Evolutionary conservation across 2,329 filamentous ascomycete species (phyloP).

Genomic region (Botrytis pseudocinerea): DNA sequence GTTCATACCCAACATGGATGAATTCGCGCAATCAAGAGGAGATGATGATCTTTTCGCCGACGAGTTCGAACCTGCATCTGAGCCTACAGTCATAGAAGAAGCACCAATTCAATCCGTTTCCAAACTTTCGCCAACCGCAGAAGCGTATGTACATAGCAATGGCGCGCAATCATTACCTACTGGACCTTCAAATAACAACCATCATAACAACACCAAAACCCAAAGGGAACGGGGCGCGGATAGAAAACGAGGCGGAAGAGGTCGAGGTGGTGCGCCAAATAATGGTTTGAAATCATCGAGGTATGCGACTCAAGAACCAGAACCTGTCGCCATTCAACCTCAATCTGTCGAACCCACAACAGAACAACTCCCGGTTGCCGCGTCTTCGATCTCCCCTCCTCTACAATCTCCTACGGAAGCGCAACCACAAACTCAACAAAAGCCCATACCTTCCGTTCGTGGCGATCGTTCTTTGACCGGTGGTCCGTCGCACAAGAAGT

Average conservation of each 20-base stretch:
- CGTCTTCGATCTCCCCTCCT: conserved; percentile 3
- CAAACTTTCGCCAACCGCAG: conserved; percentile 3
- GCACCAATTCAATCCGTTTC: conserved; percentile 12
- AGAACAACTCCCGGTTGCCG: neutral
- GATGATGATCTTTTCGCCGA: conserved; percentile 42
- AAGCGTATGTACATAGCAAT: conserved; percentile 1
- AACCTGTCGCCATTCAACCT: neutral
- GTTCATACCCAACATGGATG: conserved; percentile 34
- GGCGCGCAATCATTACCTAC: conserved; percentile 11
- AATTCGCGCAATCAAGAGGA: conserved; percentile 41
- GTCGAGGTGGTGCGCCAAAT: conserved; percentile 24
- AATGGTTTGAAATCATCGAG: conserved; percentile 32
- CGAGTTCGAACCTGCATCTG: conserved; percentile 39
- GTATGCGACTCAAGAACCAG: conserved; percentile 29
- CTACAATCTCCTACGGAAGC: conserved; percentile 6
- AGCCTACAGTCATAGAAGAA: conserved; percentile 30
- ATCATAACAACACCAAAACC: conserved; percentile 1
- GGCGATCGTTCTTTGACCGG: conserved; percentile 57
- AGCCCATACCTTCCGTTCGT: conserved; percentile 47
- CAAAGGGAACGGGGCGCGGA: conserved; percentile 25
- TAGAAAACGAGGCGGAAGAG: conserved; percentile 24
- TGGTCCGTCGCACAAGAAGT: conserved; percentile 55
- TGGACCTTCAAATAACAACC: conserved; percentile 12
- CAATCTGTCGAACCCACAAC: neutral
- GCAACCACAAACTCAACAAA: conserved; percentile 23